Conservation (phyloP, 1,284 basidiomycete genomes). For the Cryptococcus neoformans region DNA sequence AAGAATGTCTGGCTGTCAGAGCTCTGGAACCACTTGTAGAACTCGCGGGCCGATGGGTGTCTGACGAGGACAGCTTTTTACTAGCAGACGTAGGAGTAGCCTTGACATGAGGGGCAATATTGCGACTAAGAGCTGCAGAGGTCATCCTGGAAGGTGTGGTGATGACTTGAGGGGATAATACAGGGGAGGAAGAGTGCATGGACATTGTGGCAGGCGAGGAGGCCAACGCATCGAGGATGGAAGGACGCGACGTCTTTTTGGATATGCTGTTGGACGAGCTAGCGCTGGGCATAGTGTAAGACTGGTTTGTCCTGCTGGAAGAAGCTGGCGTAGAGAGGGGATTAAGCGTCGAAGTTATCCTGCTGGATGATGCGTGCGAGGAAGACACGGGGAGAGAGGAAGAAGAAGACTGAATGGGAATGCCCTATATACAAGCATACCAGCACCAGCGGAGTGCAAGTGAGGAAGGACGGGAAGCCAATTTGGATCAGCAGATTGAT, state of each 20-base stretch:
- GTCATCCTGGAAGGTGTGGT: neutral
- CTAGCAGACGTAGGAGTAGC: neutral
- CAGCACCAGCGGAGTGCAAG: neutral
- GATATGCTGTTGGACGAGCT: slow-evolving; percentile 5
- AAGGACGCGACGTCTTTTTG: neutral
- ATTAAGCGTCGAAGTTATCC: too few species aligned
- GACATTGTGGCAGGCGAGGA: neutral
- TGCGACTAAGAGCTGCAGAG: neutral
- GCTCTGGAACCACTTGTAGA: too few species aligned
- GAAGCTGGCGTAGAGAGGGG: too few species aligned
- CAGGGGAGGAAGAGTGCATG: too few species aligned
- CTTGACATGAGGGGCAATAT: neutral
- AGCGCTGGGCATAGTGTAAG: neutral
- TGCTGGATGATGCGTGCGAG: neutral
- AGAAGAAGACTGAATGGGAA: slow-evolving; percentile 1
- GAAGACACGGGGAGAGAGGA: slow-evolving; percentile 6
- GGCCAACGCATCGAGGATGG: neutral
- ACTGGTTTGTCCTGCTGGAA: too few species aligned
- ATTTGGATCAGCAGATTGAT: neutral
- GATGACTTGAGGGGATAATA: too few species aligned
- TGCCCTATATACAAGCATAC: neutral
- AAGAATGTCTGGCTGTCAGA: too few species aligned
- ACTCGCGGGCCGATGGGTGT: neutral
- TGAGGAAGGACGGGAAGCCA: neutral
- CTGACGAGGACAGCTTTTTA: neutral